phyloP scores from a whole-genome alignment of 352 stramenopile species.

The Paralagenidium karlingii region DNA sequence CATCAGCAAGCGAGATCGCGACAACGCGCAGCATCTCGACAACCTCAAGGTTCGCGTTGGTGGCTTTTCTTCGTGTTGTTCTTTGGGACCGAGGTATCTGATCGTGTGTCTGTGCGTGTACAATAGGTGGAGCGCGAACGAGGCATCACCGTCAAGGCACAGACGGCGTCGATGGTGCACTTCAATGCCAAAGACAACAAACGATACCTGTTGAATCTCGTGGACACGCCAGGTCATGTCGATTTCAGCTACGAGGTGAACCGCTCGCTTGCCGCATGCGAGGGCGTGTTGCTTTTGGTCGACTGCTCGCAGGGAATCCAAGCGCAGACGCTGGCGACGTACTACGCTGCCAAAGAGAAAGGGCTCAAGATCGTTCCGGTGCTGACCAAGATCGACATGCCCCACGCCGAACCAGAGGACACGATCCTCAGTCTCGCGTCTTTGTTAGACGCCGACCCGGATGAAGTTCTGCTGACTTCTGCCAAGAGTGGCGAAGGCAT shows the following conservation, averaged over 20 bases:
- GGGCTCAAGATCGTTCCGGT: constrained; percentile 93
- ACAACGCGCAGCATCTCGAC: constrained; percentile 82
- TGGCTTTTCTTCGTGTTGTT: background rate
- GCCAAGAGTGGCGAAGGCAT: constrained; percentile 92
- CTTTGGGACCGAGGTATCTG: background rate
- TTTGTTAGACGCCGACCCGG: constrained; percentile 85
- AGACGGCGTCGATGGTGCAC: constrained; percentile 96
- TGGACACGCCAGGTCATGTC: constrained; percentile 95
- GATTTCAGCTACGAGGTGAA: constrained; percentile 99
- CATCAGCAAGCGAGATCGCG: constrained; percentile 74
- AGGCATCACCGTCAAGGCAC: constrained; percentile 98
- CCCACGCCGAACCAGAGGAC: constrained; percentile 89
- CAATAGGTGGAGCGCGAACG: constrained; percentile 90
- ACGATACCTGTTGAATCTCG: constrained; percentile 94
- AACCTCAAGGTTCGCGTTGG: constrained; percentile 69
- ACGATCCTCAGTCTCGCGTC: constrained; percentile 66
- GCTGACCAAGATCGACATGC: constrained; percentile 98
- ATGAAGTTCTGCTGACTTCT: constrained; percentile 91
- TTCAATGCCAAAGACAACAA: constrained; percentile 23
- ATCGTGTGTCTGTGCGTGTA: no score
- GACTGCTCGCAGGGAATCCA: constrained; percentile 97
- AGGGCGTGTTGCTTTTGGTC: constrained; percentile 96
- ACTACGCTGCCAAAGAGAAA: constrained; percentile 93
- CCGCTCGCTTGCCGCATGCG: constrained; percentile 90
- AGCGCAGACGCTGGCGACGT: constrained; percentile 96